These are phyloP conservation scores for Arbutus unedo DNA, from an alignment of 148 eudicot species.

Conservation along the genomic window DNA sequence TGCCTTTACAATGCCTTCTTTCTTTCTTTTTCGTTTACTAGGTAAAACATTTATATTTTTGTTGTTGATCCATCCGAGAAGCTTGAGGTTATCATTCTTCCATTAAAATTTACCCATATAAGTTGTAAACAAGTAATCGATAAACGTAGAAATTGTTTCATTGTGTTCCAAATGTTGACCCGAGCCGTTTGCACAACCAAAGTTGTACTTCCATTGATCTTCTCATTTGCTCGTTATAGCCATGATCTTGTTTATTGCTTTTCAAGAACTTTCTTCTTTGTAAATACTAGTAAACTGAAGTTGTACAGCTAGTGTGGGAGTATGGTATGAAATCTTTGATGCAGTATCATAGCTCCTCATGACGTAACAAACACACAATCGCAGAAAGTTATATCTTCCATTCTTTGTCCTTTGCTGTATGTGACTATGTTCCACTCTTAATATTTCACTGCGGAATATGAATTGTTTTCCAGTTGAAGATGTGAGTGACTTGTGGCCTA, in stretches of 20 bases:
- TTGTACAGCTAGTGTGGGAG: background rate
- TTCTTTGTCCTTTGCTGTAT: background rate
- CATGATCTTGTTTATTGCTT: background rate
- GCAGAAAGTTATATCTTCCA: background rate
- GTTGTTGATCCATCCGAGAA: background rate
- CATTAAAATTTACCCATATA: background rate
- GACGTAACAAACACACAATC: background rate
- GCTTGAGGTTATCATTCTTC: background rate
- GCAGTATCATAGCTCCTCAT: background rate
- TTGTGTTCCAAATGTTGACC: background rate
- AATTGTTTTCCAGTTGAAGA: constrained; percentile 73
- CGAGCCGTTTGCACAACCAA: background rate
- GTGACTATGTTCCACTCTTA: background rate
- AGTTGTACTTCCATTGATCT: background rate
- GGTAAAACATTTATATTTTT: background rate
- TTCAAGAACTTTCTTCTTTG: background rate
- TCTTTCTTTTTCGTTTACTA: background rate
- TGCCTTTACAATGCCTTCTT: background rate
- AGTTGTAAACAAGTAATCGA: background rate
- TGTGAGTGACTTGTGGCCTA: constrained; percentile 93
- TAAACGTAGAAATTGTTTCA: background rate
- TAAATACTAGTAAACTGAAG: background rate
- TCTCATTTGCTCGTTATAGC: background rate
- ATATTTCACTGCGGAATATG: constrained; percentile 8
- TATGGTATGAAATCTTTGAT: background rate